Conservation (phyloP, 768 basidiomycete species). For the Auricularia sp. region DNA sequence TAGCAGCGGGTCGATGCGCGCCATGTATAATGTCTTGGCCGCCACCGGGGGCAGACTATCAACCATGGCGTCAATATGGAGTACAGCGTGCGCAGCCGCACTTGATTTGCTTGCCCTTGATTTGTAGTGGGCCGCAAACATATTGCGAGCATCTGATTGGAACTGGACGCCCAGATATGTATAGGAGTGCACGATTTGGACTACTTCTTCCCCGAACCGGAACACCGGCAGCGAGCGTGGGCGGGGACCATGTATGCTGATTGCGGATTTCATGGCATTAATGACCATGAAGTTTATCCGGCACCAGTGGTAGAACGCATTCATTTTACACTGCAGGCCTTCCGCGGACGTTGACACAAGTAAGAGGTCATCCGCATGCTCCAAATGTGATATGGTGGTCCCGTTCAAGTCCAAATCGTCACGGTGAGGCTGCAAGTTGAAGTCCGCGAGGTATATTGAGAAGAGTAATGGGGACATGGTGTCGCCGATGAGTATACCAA, state of each 20-base stretch:
- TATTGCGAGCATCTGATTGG: slow-evolving; percentile 3
- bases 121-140: slow-evolving; percentile 13
- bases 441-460: slow-evolving; percentile 18
- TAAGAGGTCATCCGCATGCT: slow-evolving; percentile 20
- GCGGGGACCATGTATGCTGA: slow-evolving; percentile 14
- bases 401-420: slow-evolving; percentile 12
- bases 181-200: neutral
- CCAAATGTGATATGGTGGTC: slow-evolving; percentile 12
- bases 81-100: slow-evolving; percentile 10
- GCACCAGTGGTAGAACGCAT: slow-evolving; percentile 15
- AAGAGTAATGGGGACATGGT: slow-evolving; percentile 19
- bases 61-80: slow-evolving; percentile 12
- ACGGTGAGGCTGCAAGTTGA: slow-evolving; percentile 5
- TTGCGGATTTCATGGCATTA: slow-evolving; percentile 16
- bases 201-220: neutral
- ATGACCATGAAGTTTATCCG: slow-evolving; percentile 17
- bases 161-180: slow-evolving; percentile 8
- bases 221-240: neutral
- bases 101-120: slow-evolving; percentile 12
- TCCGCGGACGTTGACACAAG: slow-evolving; percentile 11
- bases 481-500: slow-evolving; percentile 21
- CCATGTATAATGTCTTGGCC: slow-evolving; percentile 13
- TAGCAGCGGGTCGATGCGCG: slow-evolving; percentile 16
- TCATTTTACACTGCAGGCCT: slow-evolving; percentile 13
- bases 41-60: slow-evolving; percentile 13